These are phyloP conservation scores for Talaromyces pinophilus DNA, from an alignment of 2,329 filamentous ascomycete genomes.

Conservation along the genomic window DNA sequence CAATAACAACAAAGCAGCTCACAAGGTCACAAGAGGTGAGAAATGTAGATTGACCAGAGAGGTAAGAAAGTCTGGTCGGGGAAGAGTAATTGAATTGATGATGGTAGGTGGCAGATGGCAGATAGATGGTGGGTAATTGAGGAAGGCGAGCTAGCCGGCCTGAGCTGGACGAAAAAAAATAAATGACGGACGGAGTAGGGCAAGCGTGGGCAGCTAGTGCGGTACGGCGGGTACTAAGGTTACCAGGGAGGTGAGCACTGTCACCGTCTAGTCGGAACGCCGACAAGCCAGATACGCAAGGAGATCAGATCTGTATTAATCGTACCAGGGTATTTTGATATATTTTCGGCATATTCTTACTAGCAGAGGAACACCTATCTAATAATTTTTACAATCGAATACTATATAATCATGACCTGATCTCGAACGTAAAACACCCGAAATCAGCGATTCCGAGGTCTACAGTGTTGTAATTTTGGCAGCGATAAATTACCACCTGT, in stretches of 20 bases:
- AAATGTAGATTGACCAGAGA: slow-evolving; percentile 10
- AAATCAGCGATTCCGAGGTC: neutral
- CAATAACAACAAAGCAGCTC: neutral
- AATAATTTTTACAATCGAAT: neutral
- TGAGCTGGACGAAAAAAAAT: slow-evolving; percentile 18
- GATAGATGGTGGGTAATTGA: neutral
- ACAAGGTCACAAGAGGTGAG: slow-evolving; percentile 5
- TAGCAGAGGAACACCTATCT: neutral
- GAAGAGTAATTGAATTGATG: neutral
- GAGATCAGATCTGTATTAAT: slow-evolving; percentile 4
- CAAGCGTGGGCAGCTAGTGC: slow-evolving; percentile 9
- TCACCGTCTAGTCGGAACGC: neutral
- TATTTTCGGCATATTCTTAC: neutral
- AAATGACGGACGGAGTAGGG: slow-evolving; percentile 8
- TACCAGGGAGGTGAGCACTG: neutral
- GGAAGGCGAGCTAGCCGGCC: slow-evolving; percentile 3
- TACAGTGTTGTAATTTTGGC: neutral
- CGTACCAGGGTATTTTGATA: neutral
- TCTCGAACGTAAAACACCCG: neutral
- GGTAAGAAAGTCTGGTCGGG: slow-evolving; percentile 6
- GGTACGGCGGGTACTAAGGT: slow-evolving; percentile 10
- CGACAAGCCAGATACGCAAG: neutral
- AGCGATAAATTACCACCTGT: slow-evolving; percentile 6
- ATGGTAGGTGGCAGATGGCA: neutral
- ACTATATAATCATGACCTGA: neutral